Percentiles rank a stretch among this genome's conserved stretches.
Conservation (phyloP, 805 yeast species). For the Komagataella phaffii region DNA sequence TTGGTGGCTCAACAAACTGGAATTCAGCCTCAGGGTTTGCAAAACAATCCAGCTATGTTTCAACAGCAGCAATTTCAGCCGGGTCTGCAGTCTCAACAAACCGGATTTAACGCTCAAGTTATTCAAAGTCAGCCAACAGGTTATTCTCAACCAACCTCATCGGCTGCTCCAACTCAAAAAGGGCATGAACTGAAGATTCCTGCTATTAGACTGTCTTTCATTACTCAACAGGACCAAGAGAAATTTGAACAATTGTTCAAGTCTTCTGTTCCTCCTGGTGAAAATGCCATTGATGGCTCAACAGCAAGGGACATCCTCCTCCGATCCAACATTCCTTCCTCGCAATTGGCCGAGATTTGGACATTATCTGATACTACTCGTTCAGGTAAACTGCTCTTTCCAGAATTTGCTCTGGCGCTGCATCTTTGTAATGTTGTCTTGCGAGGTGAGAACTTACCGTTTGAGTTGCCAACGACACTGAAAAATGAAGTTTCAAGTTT, state of each 20-base stretch:
- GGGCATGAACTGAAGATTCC: constrained; percentile 56
- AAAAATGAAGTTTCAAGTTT: constrained; percentile 78
- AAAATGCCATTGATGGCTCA: constrained; percentile 53
- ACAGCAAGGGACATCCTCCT: constrained; percentile 69
- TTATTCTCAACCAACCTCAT: constrained; percentile 9
- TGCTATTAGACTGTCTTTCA: constrained; percentile 66
- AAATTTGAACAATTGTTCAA: constrained; percentile 79
- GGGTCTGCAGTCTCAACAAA: constrained; percentile 26
- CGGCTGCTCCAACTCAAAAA: constrained; percentile 27
- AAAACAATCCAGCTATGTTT: neutral
- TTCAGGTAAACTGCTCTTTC: constrained; percentile 77
- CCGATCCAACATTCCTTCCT: constrained; percentile 66
- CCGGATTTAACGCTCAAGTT: constrained; percentile 25
- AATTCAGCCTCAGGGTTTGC: constrained; percentile 13
- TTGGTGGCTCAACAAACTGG: constrained; percentile 32
- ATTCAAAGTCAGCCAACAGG: neutral
- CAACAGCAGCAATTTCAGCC: constrained; percentile 11
- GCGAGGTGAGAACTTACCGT: constrained; percentile 70
- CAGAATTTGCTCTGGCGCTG: constrained; percentile 88
- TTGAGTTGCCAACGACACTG: constrained; percentile 55
- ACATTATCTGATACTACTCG: constrained; percentile 78
- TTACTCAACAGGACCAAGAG: constrained; percentile 74
- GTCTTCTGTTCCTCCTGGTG: constrained; percentile 62
- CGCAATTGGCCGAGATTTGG: constrained; percentile 79
- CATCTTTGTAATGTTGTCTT: constrained; percentile 71